Conservation (phyloP, 2,329 filamentous ascomycete species). For the Venturia aucupariae region DNA sequence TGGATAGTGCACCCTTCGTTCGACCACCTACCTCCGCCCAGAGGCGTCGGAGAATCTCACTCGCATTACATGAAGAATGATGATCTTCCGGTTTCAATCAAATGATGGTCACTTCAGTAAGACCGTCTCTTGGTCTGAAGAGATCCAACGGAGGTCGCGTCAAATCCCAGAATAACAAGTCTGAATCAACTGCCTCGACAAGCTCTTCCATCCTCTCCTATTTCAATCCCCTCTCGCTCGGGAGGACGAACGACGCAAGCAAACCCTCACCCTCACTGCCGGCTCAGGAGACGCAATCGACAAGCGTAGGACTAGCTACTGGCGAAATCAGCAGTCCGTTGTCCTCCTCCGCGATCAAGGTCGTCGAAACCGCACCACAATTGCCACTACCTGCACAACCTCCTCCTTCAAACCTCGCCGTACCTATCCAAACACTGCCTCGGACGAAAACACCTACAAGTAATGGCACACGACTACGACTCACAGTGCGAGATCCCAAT, state of each 20-base stretch:
- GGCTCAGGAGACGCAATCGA: not conserved
- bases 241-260: not conserved
- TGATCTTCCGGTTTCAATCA: not conserved
- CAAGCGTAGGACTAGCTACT: not conserved
- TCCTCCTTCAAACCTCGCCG: not conserved
- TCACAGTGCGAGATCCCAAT: not conserved
- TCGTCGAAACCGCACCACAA: not conserved
- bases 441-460: not conserved
- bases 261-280: not conserved
- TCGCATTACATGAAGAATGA: constrained; percentile 1
- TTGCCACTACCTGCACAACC: not conserved
- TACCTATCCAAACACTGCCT: not conserved
- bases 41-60: not conserved
- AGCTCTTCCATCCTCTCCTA: constrained; percentile 5
- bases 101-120: constrained; percentile 10
- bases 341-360: not conserved
- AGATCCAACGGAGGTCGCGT: constrained; percentile 7
- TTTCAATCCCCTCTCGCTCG: constrained; percentile 6
- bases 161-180: constrained; percentile 2
- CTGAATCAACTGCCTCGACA: not conserved
- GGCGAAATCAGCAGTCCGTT: not conserved
- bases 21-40: not conserved
- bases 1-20: not conserved
- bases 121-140: constrained; percentile 7
- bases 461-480: constrained; percentile 6